Evolutionary conservation across 2,329 filamentous ascomycete species (phyloP), one percentile per base, ranked within the genome.

Genomic region (Shiraia bambusicola): DNA sequence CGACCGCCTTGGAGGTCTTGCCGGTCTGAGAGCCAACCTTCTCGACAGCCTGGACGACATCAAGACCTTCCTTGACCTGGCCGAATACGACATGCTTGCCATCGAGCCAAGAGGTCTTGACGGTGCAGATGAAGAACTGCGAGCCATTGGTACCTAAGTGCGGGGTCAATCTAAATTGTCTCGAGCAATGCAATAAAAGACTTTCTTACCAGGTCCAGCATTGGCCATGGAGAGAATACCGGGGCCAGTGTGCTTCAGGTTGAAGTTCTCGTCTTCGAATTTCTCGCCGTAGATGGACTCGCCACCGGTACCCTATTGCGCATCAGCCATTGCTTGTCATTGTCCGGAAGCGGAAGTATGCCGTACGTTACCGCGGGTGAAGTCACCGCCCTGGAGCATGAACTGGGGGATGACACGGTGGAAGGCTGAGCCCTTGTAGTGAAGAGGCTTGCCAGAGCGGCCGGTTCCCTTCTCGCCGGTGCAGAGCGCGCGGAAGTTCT

Each of bases 161-260:
- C 7, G 17, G 8, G n/a, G 5, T 28, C 8, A 27, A 30, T 47
- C 28, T 47, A 41, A 32, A 2, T 22, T n/a, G 28, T 13, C 13
- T 4, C 8, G 14, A 14, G 19, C 12, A 13, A 12, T 19, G 8
- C 16, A 3, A 17, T 4, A 14, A 14, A 7, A 22, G 3, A 34
- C 31, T 32, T 22, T 33, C 39, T 40, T 48, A 41, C 39, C 52
- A 29, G 90, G 88, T 36, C 93, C 92, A 52, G 92, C 92, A 69
- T 98, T 98, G 64, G 92, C 92, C 92, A 98, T 98, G 69, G 87
- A 93, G 48, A 97, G 78, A 50, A 97, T 76, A 77, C 96, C 95
- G 2, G 92, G 90, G 59, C 85, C 86, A 63, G 94, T 88, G 69
- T 97, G 92, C 81, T 93, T 94, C 65, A 86, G 74, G 35, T 87